Evolutionary conservation across 1,284 basidiomycete genomes (phyloP).

Genomic region (Thecaphora frezii): DNA sequence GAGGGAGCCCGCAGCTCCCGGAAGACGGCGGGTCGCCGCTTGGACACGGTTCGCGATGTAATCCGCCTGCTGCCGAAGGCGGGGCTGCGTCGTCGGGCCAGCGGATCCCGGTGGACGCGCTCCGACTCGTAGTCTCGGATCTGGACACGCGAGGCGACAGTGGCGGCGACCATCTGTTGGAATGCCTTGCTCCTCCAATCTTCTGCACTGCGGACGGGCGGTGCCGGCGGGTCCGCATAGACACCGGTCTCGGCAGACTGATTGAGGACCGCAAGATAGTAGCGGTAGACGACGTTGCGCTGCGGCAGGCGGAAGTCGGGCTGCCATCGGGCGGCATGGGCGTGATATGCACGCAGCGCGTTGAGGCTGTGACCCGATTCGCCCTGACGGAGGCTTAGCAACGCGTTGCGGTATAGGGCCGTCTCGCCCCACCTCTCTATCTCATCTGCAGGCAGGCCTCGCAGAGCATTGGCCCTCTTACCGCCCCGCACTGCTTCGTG

Average conservation of each 20-base stretch:
- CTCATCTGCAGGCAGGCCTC: conserved; percentile 51
- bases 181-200: conserved; percentile 50
- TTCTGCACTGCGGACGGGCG: conserved; percentile 25
- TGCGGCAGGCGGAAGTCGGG: conserved; percentile 51
- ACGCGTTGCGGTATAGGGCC: conserved; percentile 54
- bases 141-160: conserved; percentile 44
- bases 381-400: conserved; percentile 44
- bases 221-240: conserved; percentile 33
- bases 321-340: conserved; percentile 51
- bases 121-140: conserved; percentile 47
- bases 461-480: conserved; percentile 44
- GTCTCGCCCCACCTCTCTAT: conserved; percentile 55
- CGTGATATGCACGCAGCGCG: conserved; percentile 54
- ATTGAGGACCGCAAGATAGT: conserved; percentile 48
- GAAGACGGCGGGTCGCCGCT: conserved; percentile 37
- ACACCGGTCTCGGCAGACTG: conserved; percentile 31
- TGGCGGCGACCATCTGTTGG: conserved; percentile 39
- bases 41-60: conserved; percentile 46
- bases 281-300: conserved; percentile 50
- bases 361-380: conserved; percentile 37
- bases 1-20: conserved; percentile 31
- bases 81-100: conserved; percentile 20
- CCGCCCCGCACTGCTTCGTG: conserved; percentile 51
- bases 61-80: conserved; percentile 22
- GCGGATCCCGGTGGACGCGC: conserved; percentile 28